Evolutionary conservation across 1,284 basidiomycete genomes (phyloP), one percentile per base, ranked within the genome.

Genomic region (Xanthoconium separans): DNA sequence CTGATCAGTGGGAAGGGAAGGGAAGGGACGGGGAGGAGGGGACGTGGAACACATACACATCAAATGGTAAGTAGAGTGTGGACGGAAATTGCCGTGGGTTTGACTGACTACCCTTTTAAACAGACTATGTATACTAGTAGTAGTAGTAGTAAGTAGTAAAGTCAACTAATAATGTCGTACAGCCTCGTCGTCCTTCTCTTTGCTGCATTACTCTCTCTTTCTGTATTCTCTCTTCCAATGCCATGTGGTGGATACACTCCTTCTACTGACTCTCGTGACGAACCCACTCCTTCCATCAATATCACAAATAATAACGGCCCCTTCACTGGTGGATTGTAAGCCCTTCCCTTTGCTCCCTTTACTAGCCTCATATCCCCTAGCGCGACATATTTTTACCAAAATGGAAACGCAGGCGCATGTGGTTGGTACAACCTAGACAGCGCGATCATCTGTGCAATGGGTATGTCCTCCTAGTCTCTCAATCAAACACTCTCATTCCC

Each of bases 331-430:
- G 83, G 84, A 72, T 58, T 75, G 84, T 84, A 72, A 57, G 80
- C 72, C 2, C 43, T 4, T 44, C 62, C 61, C 44, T 34, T 13
- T 18, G 50, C 56, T 20, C 20, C 11, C 11, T 5, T 41, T 44
- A 39, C 30, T 6, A 4, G 10, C 8, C 61, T 59, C 24, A 62
- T 27, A 36, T 41, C 48, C 31, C 37, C n/a, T 54, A 84, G 82
- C 60, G 89, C 82, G 27, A 92, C 90, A 24, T 92, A 71, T 74
- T 91, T 79, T 78, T 80, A 75, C 69, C 91, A 93, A n/a, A 73
- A 79, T 47, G 86, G 85, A 41, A 70, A 72, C 47, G 74, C 84
- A 6, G 91, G 91, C 55, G 89, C 90, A 9, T 95, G 92, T 69
- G 92, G 93, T 46, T 66, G 63, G 31, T 73, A 78, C 30, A 79